These are phyloP conservation scores for Hysterium pulicare DNA, from an alignment of 2,329 filamentous ascomycete species.

Conservation along the genomic window DNA sequence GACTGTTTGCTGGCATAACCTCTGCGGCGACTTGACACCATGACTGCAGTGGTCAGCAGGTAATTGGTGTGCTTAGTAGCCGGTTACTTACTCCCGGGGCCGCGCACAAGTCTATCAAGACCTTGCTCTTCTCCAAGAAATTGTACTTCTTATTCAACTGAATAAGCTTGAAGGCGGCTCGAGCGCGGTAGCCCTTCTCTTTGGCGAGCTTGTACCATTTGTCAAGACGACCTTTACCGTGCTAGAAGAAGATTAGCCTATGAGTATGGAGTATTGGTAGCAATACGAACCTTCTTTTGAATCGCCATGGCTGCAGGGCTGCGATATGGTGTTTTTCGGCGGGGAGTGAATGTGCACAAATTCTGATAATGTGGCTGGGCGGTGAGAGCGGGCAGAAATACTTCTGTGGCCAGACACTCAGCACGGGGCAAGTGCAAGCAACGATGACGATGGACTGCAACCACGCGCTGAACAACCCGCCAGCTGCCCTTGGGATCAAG, in stretches of 20 bases:
- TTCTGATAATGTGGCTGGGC: too few species aligned
- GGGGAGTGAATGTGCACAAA: background rate
- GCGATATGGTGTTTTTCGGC: constrained; percentile 1
- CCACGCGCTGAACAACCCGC: background rate
- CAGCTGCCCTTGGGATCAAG: background rate
- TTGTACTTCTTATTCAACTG: constrained; percentile 99
- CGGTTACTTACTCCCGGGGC: constrained; percentile 74
- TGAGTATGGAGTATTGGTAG: constrained; percentile 6
- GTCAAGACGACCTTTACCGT: constrained; percentile 96
- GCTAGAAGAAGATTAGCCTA: constrained; percentile 45
- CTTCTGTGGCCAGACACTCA: background rate
- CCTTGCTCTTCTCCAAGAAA: constrained; percentile 94
- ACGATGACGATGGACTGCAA: constrained; percentile 3
- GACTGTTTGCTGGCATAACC: constrained; percentile 83
- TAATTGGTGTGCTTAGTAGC: constrained; percentile 4
- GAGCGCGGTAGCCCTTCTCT: constrained; percentile 93
- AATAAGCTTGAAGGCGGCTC: constrained; percentile 96
- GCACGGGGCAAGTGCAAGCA: background rate
- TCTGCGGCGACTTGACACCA: constrained; percentile 97
- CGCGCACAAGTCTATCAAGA: constrained; percentile 94
- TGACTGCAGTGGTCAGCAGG: constrained; percentile 52
- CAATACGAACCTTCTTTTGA: constrained; percentile 70
- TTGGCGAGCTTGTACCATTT: constrained; percentile 99
- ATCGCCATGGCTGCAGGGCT: constrained; percentile 68
- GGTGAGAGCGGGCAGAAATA: constrained; percentile 19